Base-by-base conservation (phyloP, 1,284 basidiomycete genomes). In the Rhodotorula sp. region DNA sequence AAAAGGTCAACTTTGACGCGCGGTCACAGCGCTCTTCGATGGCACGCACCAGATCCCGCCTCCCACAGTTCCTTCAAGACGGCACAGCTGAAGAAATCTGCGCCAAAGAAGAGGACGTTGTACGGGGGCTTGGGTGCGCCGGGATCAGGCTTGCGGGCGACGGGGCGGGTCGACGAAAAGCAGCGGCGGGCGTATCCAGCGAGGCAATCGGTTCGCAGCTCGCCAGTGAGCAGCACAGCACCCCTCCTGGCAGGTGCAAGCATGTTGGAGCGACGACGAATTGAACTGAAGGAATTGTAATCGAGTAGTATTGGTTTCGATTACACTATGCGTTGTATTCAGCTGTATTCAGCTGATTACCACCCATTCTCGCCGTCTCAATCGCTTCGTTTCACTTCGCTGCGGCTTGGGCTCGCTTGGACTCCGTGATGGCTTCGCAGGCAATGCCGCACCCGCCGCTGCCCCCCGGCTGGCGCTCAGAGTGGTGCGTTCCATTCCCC, bases 61-160 rank as follows among this genome's bases (percentile, higher is more conserved):
- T 79, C 75, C 70, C 86, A 80, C 4, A 90, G 77, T 66, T 85
- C 81, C 49, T 84, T 76, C 34, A 90, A 80, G 2, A 89, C 85
- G 20, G 81, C 76, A 75, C 86, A 88, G 2, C 88, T 90, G 78
- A 90, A 90, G 71, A 87, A 84, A 77, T 89, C 88, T n/a, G 87
- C 85, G 60, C 88, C 89, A 74, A 89, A 82, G 78, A 89, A 89
- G 10, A 90, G 82, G 59, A 90, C 82, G 32, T 83, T 83, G 78
- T 85, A 87, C 52, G 68, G 73, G 20, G 71, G 67, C 48, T 30
- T 20, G 34, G 47, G 29, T 22, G 29, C 29, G 51, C 24, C 6
- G 49, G n/a, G 46, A 34, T 4, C 17, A n/a, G 13, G 48, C 17
- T 17, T 10, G 22, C 20, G 34, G 32, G n/a, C n/a, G 24, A 39